phyloP scores from a whole-genome alignment of 352 stramenopile species.

The Globisporangium nunn region DNA sequence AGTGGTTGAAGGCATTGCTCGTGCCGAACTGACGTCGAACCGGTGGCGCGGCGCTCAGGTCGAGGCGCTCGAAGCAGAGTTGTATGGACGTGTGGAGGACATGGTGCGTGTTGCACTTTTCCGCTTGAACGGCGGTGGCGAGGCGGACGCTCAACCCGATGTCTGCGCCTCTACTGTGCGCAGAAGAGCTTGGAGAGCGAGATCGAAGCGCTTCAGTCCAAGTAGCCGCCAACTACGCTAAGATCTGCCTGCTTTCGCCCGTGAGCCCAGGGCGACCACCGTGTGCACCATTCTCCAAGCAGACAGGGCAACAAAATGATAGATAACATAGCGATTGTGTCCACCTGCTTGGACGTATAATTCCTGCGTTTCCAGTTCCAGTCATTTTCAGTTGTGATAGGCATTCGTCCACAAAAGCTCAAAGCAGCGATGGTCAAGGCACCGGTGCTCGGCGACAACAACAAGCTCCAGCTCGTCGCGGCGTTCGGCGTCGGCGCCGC shows the following conservation, averaged over 20 bases:
- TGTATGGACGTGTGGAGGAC: slow-evolving; percentile 26
- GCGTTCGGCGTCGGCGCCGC: slow-evolving; percentile 57
- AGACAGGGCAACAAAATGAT: too few relatives aligned
- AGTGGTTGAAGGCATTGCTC: background rate
- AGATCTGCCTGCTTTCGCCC: background rate
- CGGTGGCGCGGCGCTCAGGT: slow-evolving; percentile 12
- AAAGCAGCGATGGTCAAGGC: slow-evolving; percentile 43
- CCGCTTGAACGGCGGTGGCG: background rate
- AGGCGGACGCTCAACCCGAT: background rate
- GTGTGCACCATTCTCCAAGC: too few relatives aligned
- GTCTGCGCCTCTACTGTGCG: background rate
- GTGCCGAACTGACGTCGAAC: background rate
- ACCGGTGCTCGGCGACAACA: slow-evolving; percentile 8
- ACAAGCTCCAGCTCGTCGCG: slow-evolving; percentile 26
- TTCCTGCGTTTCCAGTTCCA: too few relatives aligned
- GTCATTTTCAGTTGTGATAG: background rate
- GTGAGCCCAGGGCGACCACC: too few relatives aligned
- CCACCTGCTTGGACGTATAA: too few relatives aligned
- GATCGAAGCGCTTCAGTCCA: slow-evolving; percentile 7
- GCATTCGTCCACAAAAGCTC: background rate
- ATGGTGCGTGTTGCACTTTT: slow-evolving; percentile 16
- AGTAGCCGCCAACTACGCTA: background rate
- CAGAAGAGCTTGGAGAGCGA: slow-evolving; percentile 5
- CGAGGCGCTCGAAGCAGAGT: slow-evolving; percentile 22
- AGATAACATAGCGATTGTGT: too few relatives aligned